A percentile compares a stretch with the other conserved stretches of the same genome.
Conservation (phyloP, 495 filamentous ascomycete species). For the Aspergillus carlsbadensis region DNA sequence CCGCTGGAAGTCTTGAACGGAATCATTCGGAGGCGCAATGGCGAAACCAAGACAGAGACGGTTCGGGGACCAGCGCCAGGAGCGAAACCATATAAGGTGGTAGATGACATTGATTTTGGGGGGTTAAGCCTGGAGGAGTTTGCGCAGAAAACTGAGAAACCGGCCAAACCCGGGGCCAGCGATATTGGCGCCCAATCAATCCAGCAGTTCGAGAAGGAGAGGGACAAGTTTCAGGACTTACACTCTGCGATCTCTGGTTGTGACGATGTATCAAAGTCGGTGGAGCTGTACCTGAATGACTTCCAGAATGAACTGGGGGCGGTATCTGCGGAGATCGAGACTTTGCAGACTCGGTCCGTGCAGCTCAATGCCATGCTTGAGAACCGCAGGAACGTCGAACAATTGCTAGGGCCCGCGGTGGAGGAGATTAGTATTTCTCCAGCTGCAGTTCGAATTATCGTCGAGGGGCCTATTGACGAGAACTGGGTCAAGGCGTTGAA, state of each 20-base stretch:
- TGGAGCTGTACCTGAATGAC: conserved; percentile 85
- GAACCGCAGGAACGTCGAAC: conserved; percentile 87
- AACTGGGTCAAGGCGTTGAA: conserved; percentile 81
- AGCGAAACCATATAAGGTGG: conserved; percentile 44
- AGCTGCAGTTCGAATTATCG: conserved; percentile 72
- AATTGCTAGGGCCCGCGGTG: conserved; percentile 81
- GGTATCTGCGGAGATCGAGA: conserved; percentile 94
- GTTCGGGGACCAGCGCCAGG: background rate
- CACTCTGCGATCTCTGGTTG: conserved; percentile 86
- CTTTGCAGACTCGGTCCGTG: conserved; percentile 79
- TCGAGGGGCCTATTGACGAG: conserved; percentile 87
- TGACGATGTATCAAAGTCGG: conserved; percentile 89
- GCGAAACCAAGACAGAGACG: conserved; percentile 12
- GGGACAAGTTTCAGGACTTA: conserved; percentile 85
- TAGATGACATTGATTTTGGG: conserved; percentile 75
- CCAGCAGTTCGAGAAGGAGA: conserved; percentile 84
- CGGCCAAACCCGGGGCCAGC: conserved; percentile 36
- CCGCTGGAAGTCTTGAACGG: conserved; percentile 69
- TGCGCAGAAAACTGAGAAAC: conserved; percentile 43
- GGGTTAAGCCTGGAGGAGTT: conserved; percentile 74
- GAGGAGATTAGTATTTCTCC: conserved; percentile 91
- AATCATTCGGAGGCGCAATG: conserved; percentile 62
- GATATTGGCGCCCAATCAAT: conserved; percentile 64
- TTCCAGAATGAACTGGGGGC: conserved; percentile 89
- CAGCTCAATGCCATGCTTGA: conserved; percentile 83